Base-by-base conservation (phyloP, 306 rosid genomes). In the Carpinus viminea region DNA sequence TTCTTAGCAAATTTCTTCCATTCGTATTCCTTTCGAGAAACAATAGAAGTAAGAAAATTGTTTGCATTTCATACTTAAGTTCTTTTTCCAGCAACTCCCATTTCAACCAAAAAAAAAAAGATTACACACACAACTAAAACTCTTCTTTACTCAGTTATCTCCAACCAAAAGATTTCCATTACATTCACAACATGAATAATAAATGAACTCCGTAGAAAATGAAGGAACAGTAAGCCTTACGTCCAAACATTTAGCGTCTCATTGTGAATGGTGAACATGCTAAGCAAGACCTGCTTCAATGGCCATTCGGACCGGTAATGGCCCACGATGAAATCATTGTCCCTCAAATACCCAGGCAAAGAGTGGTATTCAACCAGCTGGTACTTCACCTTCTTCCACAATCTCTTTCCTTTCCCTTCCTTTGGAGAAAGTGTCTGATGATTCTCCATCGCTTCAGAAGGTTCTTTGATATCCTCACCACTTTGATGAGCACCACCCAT, bases 231-330 rank as follows among this genome's bases (percentile, higher is more conserved):
- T 12, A 8, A 78, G 53, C 11, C 97, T 89, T 90, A 95, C 98
- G 99, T 93, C 99, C 99, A 95, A 86, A 95, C 97, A 26, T 95
- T 95, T 34, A 95, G 93, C 12, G 99, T 95, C 87, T 95, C 99
- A 50, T 95, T 95, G 77, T 95, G 99, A 65, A 95, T 88, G 75
- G 91, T 81, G 84, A 95, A 93, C 66, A 91, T 90, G 84, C 99
- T 95, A 12, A 91, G 87, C 57, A 95, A 72, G 75, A 87, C 82
- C 83, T 93, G 96, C 93, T 93, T 95, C 82, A 95, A 69, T 15
- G 98, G 99, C 98, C 98, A 93, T 66, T 91, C 97, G 20, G 93
- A 79, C 20, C 99, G 91, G 82, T 95, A 95, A 78, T 95, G 92
- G 62, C 92, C 91, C 0, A 93, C 36, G 79, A 95, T 91, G 82